Base-by-base conservation (phyloP, 2,329 filamentous ascomycete genomes). In the Penicillium decumbens region DNA sequence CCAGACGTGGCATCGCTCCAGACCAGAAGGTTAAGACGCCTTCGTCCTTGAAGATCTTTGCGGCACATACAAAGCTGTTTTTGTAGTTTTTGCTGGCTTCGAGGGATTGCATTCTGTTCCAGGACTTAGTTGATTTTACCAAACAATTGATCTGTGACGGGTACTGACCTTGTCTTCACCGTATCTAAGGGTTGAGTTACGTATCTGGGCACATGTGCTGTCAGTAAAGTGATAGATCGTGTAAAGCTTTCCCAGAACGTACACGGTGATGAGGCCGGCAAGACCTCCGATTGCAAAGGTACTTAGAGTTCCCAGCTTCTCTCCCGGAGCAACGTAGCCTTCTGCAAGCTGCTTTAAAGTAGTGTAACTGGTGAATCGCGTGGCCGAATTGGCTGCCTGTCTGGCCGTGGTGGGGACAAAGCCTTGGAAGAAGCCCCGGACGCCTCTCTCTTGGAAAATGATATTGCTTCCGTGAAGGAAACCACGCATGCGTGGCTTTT, bases 391-490 rank as follows among this genome's bases (percentile, higher is more conserved):
- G 60, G 93, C 92, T 10, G 91, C 89, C 72, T 98, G 93, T 44
- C 93, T 81, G 20, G 91, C 90, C 3, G 93, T 97, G 1, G 93
- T 98, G 0, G 93, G 93, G 7, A 95, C 84, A 64, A 98, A 93
- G 23, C 93, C 93, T 69, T 97, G 90, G 80, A 98, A 95, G 78
- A 98, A 97, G 42, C 92, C 93, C 30, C 86, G 81, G 32, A 96
- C 67, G 23, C 93, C 93, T 62, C 92, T 85, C 69, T 98, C 93
- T 55, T 87, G 83, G 33, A 84, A 85, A 54, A 98, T 97, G 51
- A 97, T 80, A 45, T 82, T 84, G 12, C 90, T 87, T 43, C 92
- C 93, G 69, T 97, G 88, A 15, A 97, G 76, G 74, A 98, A 96
- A 24, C 93, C 93, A 53, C 84, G 82, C 83, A 98, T 85, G 13